Evolutionary conservation across 129 eudicot genomes (phyloP).

Genomic region (carrot (Daucus carota)): DNA sequence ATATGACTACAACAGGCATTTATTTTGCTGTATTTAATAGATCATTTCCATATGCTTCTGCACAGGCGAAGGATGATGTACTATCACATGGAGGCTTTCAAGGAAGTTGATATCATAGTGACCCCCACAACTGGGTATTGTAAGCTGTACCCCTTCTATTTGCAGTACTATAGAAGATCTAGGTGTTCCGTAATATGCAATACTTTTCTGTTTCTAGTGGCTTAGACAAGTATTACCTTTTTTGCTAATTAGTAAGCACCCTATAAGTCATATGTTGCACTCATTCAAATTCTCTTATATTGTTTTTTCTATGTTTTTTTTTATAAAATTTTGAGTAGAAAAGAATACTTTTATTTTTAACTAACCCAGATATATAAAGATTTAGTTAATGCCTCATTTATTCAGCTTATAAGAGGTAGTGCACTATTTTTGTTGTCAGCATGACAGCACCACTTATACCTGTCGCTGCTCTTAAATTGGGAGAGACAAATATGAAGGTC

Average conservation of each 20-base stretch:
- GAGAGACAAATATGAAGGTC: constrained; percentile 73
- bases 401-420: not conserved
- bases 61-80: constrained; percentile 79
- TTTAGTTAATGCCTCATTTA: not conserved
- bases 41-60: constrained; percentile 12
- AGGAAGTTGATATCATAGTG: constrained; percentile 76
- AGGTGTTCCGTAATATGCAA: not conserved
- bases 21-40: not conserved
- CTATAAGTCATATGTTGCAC: not conserved
- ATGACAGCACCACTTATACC: constrained; percentile 87
- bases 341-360: not conserved
- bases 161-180: not conserved
- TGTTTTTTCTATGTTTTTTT: not conserved
- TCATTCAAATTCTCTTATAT: not conserved
- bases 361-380: not conserved
- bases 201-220: not conserved
- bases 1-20: not conserved
- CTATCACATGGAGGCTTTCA: constrained; percentile 71
- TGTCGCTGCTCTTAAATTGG: constrained; percentile 50
- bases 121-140: constrained; percentile 91
- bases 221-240: not conserved
- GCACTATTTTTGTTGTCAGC: constrained; percentile 29
- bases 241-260: not conserved
- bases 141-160: not conserved
- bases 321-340: not conserved